Base-by-base conservation (phyloP, 2,329 filamentous ascomycete species). In the Biscogniauxia sp. region DNA sequence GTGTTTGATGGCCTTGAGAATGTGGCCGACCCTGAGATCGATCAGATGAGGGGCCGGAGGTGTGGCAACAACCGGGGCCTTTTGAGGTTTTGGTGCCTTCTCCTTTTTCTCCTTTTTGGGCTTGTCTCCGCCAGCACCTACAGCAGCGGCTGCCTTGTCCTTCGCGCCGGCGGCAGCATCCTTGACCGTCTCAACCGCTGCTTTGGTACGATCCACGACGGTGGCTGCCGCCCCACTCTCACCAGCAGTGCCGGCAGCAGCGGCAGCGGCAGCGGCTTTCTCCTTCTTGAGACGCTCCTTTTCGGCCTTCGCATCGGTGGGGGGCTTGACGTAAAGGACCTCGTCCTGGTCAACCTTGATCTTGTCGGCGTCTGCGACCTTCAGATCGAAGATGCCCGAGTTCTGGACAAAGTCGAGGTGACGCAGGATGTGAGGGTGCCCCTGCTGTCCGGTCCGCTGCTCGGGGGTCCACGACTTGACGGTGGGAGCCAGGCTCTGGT, bases 281-380 rank as follows among this genome's bases (percentile, higher is more conserved):
- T 96, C 93, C 82, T 96, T 96, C 89, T 97, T 97, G 78, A 94
- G 86, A 54, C 90, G 88, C 84, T 97, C 93, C 82, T 97, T 97
- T 83, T 97, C 94, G 59, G 93, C 93, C 83, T 96, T 96, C 70
- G 90, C 87, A 68, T 97, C 93, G 64, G 94, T 87, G 20, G 91
- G 91, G 69, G 94, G 94, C 80, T 95, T 94, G 70, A 93, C 89
- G 75, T 93, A 93, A 65, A 92, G 84, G 61, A 98, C 85, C 69
- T 93, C 89, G 70, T 93, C 88, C 55, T 86, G 80, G 75, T 97
- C 88, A 68, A 98, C 85, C 67, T 80, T 79, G 70, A 97, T 79
- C 82, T 95, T 97, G 73, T 95, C 87, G 57, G 79, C 82, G 15
- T 89, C 86, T 63, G 83, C 80, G 66, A 97, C 79, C 63, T 85